phyloP scores from a whole-genome alignment of 306 rosid genomes.

The Fagus sylvatica region DNA sequence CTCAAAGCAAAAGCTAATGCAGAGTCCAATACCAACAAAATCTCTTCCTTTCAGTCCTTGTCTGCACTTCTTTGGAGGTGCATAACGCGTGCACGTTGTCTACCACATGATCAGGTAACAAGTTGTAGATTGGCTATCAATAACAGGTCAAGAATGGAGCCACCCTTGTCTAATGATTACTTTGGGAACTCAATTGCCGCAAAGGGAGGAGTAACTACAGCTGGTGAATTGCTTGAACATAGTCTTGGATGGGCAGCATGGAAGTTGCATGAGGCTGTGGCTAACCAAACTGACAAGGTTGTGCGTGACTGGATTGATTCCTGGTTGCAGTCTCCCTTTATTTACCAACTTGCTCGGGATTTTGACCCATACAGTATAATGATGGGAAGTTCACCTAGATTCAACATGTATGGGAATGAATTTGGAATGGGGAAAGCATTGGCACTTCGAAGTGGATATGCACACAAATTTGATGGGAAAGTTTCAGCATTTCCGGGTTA shows the following conservation, averaged over 20 bases:
- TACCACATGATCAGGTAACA: neutral
- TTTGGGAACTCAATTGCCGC: conserved; percentile 40
- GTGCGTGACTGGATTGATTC: neutral
- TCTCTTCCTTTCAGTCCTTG: conserved; percentile 61
- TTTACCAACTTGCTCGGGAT: neutral
- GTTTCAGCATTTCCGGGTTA: conserved; percentile 44
- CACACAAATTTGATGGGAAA: conserved; percentile 45
- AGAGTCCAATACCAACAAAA: conserved; percentile 28
- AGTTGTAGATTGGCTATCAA: conserved; percentile 40
- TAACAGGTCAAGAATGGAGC: conserved; percentile 50
- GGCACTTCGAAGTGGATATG: conserved; percentile 54
- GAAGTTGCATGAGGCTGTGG: conserved; percentile 49
- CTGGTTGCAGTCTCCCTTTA: conserved; percentile 39
- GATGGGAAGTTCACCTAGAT: conserved; percentile 61
- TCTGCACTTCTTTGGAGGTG: conserved; percentile 57
- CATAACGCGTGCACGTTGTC: conserved; percentile 41
- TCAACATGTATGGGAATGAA: conserved; percentile 55
- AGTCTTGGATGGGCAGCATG: conserved; percentile 63
- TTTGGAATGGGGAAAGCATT: conserved; percentile 79
- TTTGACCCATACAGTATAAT: conserved; percentile 32
- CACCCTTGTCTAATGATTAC: conserved; percentile 40
- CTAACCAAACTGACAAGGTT: conserved; percentile 8
- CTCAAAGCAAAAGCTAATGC: conserved; percentile 57
- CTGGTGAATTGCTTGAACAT: conserved; percentile 39
- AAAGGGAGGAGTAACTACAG: neutral